Conservation (phyloP, 2,329 filamentous ascomycete genomes). For the Herpotrichia juniperi region DNA sequence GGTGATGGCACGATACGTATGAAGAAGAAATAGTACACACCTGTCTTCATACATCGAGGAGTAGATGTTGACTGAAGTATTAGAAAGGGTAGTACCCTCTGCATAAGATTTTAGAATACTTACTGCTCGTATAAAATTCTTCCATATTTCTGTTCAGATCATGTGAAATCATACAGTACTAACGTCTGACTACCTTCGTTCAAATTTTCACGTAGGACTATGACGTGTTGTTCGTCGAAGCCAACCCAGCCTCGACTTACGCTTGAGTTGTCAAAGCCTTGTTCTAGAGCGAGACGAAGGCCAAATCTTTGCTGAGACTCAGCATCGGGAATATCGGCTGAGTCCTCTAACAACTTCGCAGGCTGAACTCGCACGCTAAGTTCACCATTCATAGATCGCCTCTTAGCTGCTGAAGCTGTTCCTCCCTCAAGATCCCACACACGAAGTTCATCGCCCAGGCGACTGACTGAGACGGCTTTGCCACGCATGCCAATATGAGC, state of each 20-base stretch:
- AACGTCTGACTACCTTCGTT: constrained; percentile 72
- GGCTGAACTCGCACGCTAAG: constrained; percentile 61
- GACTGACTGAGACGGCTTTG: constrained; percentile 88
- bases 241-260: constrained; percentile 71
- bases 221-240: constrained; percentile 92
- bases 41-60: no score
- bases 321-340: constrained; percentile 22
- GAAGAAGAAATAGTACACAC: no score
- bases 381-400: constrained; percentile 51
- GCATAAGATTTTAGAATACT: no score
- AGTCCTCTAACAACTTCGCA: constrained; percentile 31
- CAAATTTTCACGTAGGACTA: constrained; percentile 74
- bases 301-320: constrained; percentile 36
- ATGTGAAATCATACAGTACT: constrained; percentile 88
- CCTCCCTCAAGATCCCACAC: constrained; percentile 90
- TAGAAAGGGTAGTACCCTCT: no score
- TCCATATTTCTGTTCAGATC: constrained; percentile 1
- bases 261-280: constrained; percentile 46
- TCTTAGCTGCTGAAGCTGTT: constrained; percentile 54
- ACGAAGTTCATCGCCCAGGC: constrained; percentile 69
- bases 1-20: no score
- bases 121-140: no score
- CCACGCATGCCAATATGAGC: constrained; percentile 84
- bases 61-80: no score
- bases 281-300: constrained; percentile 42